Conservation (phyloP, 73 alveolate species). For the Paraurostyla sp. region DNA sequence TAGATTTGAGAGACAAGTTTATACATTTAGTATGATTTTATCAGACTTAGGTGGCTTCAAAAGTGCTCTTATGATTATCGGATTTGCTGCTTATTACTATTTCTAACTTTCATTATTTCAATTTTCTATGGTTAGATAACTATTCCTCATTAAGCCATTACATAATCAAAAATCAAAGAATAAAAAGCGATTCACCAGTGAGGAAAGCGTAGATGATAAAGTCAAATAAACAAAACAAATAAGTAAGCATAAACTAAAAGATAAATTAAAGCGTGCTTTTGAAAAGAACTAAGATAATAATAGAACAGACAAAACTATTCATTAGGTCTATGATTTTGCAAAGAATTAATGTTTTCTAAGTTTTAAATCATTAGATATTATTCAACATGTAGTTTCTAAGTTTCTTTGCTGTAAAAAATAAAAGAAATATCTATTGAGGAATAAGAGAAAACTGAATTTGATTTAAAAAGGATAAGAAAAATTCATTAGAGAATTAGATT, state of each 20-base stretch:
- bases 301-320: neutral
- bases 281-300: neutral
- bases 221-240: neutral
- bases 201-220: neutral
- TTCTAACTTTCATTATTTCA: neutral
- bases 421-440: neutral
- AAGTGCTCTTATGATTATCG: slow-evolving; percentile 1
- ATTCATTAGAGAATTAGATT: slow-evolving; percentile 34
- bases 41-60: slow-evolving; percentile 17
- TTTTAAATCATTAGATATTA: neutral
- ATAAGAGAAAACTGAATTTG: neutral
- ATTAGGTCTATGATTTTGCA: neutral
- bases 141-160: slow-evolving; percentile 2
- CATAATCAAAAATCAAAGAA: neutral
- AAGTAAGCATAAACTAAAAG: neutral
- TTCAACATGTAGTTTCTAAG: neutral
- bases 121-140: slow-evolving; percentile 8
- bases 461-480: slow-evolving; percentile 22
- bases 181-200: neutral
- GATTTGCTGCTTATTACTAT: neutral
- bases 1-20: neutral
- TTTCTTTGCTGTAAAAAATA: neutral
- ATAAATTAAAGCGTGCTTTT: neutral
- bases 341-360: neutral
- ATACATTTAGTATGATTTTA: neutral